These are phyloP conservation scores for Wolfiporia cocos DNA, from an alignment of 1,284 basidiomycete genomes.

Conservation along the genomic window DNA sequence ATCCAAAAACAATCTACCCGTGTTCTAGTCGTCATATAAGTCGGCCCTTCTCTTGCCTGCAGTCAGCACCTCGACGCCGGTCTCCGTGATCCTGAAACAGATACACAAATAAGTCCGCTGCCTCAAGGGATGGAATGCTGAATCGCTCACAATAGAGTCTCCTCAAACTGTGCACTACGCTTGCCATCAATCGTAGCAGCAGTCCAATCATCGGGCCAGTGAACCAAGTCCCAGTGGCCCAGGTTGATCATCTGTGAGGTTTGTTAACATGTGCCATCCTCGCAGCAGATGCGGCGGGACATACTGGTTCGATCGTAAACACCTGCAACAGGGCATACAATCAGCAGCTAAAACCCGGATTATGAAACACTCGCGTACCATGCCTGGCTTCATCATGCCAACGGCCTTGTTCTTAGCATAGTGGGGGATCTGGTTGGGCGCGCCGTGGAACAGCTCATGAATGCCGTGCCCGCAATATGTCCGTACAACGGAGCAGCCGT, in stretches of 20 bases:
- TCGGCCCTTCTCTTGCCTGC: conserved; percentile 41
- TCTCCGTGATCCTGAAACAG: conserved; percentile 76
- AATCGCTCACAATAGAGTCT: conserved; percentile 73
- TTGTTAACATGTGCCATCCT: not conserved
- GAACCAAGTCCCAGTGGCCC: conserved; percentile 67
- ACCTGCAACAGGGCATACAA: conserved; percentile 29
- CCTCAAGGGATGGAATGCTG: not conserved
- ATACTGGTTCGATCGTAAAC: conserved; percentile 78
- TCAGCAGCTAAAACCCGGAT: conserved; percentile 1
- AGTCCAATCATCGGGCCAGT: conserved; percentile 94
- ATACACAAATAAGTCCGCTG: no score
- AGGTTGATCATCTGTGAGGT: conserved; percentile 82
- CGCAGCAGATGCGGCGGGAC: conserved; percentile 3
- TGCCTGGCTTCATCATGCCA: conserved; percentile 80
- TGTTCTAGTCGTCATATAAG: conserved; percentile 20
- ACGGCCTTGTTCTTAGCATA: conserved; percentile 84
- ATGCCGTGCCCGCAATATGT: conserved; percentile 92
- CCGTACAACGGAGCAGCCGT: conserved; percentile 81
- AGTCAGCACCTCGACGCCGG: conserved; percentile 86
- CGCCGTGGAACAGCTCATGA: conserved; percentile 75
- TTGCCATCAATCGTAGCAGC: conserved; percentile 89
- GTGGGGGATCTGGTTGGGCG: conserved; percentile 79
- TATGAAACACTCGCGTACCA: conserved; percentile 41
- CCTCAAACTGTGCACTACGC: conserved; percentile 92
- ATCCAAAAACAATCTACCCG: not conserved